Base-by-base conservation (phyloP, 345 rosid species). In the Euclidium syriacum region DNA sequence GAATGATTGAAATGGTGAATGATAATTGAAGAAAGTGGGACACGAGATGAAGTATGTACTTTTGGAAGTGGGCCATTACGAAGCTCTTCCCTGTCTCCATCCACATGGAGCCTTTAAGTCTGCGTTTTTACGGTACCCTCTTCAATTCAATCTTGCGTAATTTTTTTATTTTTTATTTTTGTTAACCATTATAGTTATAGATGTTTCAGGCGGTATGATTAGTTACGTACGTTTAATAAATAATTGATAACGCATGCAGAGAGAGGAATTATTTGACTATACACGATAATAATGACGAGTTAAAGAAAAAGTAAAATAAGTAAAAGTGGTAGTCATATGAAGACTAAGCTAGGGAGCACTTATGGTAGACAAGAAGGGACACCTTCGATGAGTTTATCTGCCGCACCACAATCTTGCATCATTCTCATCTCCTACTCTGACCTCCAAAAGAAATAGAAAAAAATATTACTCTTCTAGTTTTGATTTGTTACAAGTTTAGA, bases 21-120 rank as follows among this genome's bases (percentile, higher is more conserved):
- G 48, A 70, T 70, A 47, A 70, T 70, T 44, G 68, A 62, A 42
- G 43, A 50, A 54, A 38, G 54, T 61, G 68, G 74, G 74, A 8
- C 74, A 70, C 57, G 41, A 33, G 32, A 34, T 62, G 62, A 52
- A 49, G 66, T 33, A 60, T 59, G 53, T 59, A 40, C 39, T 60
- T 51, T 52, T 7, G 54, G 17, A 52, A 68, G 54, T 23, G 33
- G 68, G 66, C 34, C 73, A 41, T 51, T 9, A 23, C 11, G 60
- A 42, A 68, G 52, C 53, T 68, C 61, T 51, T 38, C 66, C 66
- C 9, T 51, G 66, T 58, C 53, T 58, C 59, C 60, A 68, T 58
- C 58, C 72, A 58, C 58, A 48, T 49, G 64, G 36, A 12, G 29
- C 10, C 17, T 36, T 58, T 26, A 56, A 47, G 56, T 26, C 47